Conservation (phyloP, 305 asterid genomes). For the Solanum aculeatissimum region DNA sequence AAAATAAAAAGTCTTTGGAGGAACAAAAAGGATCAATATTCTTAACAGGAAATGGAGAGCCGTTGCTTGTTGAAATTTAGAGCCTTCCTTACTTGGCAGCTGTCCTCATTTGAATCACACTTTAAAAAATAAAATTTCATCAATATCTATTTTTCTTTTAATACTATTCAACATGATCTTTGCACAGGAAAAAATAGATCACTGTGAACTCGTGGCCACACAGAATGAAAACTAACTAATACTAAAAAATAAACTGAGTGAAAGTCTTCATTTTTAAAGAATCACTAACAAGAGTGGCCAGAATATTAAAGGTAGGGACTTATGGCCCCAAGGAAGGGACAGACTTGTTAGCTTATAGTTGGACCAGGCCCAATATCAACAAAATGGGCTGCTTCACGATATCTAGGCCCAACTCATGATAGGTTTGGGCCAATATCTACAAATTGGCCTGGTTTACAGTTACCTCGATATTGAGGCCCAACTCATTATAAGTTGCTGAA, state of each 20-base stretch:
- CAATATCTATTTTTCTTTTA: not conserved
- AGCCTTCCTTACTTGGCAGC: not conserved
- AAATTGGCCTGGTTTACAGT: not conserved
- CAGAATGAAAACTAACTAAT: not conserved
- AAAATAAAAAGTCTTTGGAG: not conserved
- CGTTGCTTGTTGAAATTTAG: not conserved
- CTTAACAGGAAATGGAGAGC: not conserved
- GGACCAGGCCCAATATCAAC: not conserved
- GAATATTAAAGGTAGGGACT: not conserved
- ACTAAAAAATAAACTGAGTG: not conserved
- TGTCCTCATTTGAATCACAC: not conserved
- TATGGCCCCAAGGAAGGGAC: too few relatives aligned
- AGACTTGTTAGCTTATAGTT: too few relatives aligned
- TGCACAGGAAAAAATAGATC: not conserved
- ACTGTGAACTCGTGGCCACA: fast-evolving
- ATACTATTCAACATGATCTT: not conserved
- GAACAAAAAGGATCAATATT: not conserved
- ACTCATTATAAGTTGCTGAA: not conserved
- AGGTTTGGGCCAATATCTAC: not conserved
- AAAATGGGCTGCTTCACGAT: not conserved
- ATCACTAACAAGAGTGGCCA: not conserved
- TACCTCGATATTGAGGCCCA: not conserved
- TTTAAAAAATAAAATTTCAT: not conserved
- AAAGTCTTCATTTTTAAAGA: not conserved
- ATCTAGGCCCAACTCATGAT: not conserved